Conservation (phyloP, 306 rosid genomes). For the Cucurbita ficifolia region DNA sequence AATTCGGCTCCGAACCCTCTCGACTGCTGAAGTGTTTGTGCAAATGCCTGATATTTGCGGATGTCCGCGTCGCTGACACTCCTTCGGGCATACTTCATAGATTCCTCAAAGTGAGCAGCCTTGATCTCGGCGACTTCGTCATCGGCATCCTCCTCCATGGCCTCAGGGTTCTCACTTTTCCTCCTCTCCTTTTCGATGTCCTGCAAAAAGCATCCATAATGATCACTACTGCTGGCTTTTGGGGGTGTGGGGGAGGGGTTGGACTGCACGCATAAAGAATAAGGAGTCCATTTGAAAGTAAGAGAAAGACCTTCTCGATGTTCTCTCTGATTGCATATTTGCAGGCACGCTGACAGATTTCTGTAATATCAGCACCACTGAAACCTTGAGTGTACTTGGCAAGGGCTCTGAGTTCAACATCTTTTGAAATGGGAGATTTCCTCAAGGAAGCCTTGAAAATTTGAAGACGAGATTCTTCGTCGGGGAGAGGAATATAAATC, state of each 20-base stretch:
- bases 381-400: conserved; percentile 97
- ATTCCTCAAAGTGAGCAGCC: conserved; percentile 94
- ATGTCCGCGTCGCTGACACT: conserved; percentile 96
- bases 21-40: conserved; percentile 95
- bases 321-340: conserved; percentile 95
- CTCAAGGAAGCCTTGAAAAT: conserved; percentile 87
- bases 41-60: conserved; percentile 95
- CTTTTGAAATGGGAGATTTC: conserved; percentile 82
- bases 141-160: conserved; percentile 87
- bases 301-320: conserved; percentile 64
- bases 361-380: conserved; percentile 95
- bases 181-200: conserved; percentile 87
- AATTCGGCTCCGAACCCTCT: conserved; percentile 91
- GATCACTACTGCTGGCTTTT: neutral
- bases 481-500: conserved; percentile 96
- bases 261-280: neutral
- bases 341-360: conserved; percentile 93
- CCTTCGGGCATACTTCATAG: conserved; percentile 92
- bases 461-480: conserved; percentile 77
- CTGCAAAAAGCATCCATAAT: conserved; percentile 17
- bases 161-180: conserved; percentile 79
- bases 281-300: neutral
- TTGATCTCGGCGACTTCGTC: conserved; percentile 83
- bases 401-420: conserved; percentile 81
- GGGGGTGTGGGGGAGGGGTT: neutral